Evolutionary conservation across 495 filamentous ascomycete species (phyloP).

Genomic region (Amniculicola lignicola): DNA sequence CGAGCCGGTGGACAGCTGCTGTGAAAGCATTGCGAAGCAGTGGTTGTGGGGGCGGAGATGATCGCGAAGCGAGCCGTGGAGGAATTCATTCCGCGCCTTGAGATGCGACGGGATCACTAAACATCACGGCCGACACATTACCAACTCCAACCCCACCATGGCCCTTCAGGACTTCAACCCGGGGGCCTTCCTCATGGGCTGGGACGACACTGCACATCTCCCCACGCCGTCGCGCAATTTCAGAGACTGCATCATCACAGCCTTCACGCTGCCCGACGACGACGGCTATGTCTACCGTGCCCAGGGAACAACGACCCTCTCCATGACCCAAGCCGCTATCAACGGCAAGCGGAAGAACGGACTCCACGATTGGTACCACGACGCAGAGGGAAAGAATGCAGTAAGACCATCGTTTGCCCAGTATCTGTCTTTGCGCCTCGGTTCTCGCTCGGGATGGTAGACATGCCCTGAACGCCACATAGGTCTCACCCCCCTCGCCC

Average conservation of each 20-base stretch:
- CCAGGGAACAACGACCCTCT: constrained; percentile 45
- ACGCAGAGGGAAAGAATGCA: constrained; percentile 35
- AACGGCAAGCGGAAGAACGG: constrained; percentile 46
- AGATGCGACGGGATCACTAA: too few relatives aligned
- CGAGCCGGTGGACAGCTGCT: too few relatives aligned
- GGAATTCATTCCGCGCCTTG: background rate
- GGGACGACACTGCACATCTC: constrained; percentile 2
- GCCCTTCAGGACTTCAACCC: background rate
- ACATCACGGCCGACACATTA: background rate
- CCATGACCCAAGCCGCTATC: constrained; percentile 53
- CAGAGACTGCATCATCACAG: constrained; percentile 47
- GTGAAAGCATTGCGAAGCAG: too few relatives aligned
- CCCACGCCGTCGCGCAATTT: constrained; percentile 47
- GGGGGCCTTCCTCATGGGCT: background rate
- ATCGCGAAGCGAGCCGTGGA: background rate
- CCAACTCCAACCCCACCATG: too few relatives aligned
- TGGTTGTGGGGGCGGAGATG: too few relatives aligned
- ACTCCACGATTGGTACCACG: constrained; percentile 46
- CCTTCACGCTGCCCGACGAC: constrained; percentile 49
- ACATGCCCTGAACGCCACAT: background rate
- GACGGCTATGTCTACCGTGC: constrained; percentile 59
- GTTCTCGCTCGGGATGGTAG: background rate
- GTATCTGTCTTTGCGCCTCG: background rate
- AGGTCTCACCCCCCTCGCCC: constrained; percentile 38
- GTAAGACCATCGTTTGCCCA: constrained; percentile 28